These are phyloP conservation scores for Rhizophora mangle DNA, from an alignment of 345 rosid species.

Conservation along the genomic window DNA sequence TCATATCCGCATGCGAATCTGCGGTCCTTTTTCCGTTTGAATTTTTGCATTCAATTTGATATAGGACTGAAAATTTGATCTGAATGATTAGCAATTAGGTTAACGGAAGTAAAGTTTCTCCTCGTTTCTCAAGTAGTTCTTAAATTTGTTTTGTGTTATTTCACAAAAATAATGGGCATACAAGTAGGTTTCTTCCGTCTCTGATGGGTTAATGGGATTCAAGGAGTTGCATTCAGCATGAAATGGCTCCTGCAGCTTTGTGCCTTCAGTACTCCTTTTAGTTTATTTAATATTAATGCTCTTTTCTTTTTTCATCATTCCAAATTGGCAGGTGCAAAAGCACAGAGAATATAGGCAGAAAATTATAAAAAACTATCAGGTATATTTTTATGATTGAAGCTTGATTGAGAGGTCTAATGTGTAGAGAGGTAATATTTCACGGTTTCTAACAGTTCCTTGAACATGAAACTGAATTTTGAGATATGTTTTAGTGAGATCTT, in stretches of 20 bases:
- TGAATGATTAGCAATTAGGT: too few species aligned
- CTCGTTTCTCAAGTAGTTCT: background rate
- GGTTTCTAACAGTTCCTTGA: background rate
- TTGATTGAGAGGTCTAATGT: background rate
- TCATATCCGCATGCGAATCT: background rate
- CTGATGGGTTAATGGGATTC: background rate
- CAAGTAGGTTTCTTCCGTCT: background rate
- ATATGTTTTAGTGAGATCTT: background rate
- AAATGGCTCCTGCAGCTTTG: background rate
- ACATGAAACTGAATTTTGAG: background rate
- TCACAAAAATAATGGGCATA: background rate
- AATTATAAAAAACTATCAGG: constrained; percentile 30
- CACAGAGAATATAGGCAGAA: constrained; percentile 28
- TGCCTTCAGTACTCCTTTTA: background rate
- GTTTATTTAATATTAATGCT: background rate
- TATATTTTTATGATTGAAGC: background rate
- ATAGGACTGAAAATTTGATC: too few species aligned
- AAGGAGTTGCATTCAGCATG: background rate
- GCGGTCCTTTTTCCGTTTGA: background rate
- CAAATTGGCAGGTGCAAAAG: constrained; percentile 23
- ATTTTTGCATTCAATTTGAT: background rate
- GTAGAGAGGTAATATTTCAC: background rate
- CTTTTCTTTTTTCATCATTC: background rate
- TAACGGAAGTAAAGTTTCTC: background rate
- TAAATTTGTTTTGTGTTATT: too few species aligned